Base-by-base conservation (phyloP, 129 eudicot genomes). In the Chrysanthemum seticuspe region DNA sequence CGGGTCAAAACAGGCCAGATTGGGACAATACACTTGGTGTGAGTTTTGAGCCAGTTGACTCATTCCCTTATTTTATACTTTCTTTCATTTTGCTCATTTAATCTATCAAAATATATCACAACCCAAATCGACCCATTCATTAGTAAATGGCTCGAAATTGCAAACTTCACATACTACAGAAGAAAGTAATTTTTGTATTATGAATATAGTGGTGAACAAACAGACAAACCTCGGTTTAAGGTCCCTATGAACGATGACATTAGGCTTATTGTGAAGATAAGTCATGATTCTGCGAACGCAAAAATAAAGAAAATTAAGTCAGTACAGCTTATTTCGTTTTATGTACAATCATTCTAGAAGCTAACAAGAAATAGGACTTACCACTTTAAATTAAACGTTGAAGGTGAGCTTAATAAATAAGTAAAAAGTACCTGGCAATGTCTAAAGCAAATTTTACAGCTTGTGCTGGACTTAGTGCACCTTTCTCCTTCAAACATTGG, bases 261-360 rank as follows among this genome's bases (percentile, higher is more conserved):
- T 94, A 31, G 99, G 99, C 81, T 94, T 97, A 62, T 84, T 94
- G 81, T 94, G 99, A 81, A 94, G 97, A 88, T 84, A 94, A 64
- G 97, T 91, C 97, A 94, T 90, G 70, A 97, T 97, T 70, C 99
- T 94, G 93, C 67, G 44, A 67, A 61, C 47, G 73, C 44, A 27
- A 72, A 55, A 76, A 9, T 36, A 9, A 36, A 36, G 0, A 72
- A 55, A 76, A 6, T 36, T 9, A 36, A 36, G 0, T 36, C 6
- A 36, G 45, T 36, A 6, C 4, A 0, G 44, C 44, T 34, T 36
- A 2, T 36, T 34, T 36, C 9, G 6, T 36, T 6, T n/a, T n/a
- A n/a, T n/a, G n/a, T n/a, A n/a, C n/a, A n/a, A n/a, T n/a, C n/a
- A n/a, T n/a, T n/a, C n/a, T n/a, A 5, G 45, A 6, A 36, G 45